phyloP scores from a whole-genome alignment of 495 filamentous ascomycete species.

The Penicillium atrosanguineum region DNA sequence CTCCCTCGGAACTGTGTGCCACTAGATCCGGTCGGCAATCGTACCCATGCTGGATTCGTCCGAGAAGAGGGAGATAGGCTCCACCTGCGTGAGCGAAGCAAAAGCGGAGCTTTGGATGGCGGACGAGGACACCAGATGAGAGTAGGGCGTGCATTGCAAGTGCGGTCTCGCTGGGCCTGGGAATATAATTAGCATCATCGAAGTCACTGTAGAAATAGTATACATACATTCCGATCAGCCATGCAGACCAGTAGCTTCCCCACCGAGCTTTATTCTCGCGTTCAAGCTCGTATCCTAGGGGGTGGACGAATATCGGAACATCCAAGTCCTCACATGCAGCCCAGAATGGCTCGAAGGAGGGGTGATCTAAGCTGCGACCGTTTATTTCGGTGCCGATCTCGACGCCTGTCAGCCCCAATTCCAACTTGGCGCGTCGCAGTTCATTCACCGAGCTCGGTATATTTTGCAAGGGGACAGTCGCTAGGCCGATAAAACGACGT shows the following conservation, averaged over 20 bases:
- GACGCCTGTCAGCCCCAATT: conserved; percentile 14
- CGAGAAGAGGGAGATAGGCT: conserved; percentile 17
- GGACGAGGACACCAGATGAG: conserved; percentile 16
- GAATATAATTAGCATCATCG: neutral
- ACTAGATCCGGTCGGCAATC: conserved; percentile 24
- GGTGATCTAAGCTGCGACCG: conserved; percentile 6
- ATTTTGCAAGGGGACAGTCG: conserved; percentile 22
- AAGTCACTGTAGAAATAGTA: neutral
- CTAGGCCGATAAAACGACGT: conserved; percentile 16
- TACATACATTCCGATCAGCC: conserved; percentile 20
- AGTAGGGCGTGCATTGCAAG: conserved; percentile 16
- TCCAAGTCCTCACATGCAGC: conserved; percentile 16
- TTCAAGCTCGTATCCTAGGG: conserved; percentile 17
- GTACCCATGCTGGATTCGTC: conserved; percentile 23
- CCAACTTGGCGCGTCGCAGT: conserved; percentile 12
- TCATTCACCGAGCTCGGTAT: conserved; percentile 10
- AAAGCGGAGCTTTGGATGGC: conserved; percentile 15
- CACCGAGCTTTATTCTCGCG: conserved; percentile 18
- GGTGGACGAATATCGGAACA: conserved; percentile 21
- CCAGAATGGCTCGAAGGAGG: conserved; percentile 17
- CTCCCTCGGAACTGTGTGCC: conserved; percentile 14
- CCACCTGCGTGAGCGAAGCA: conserved; percentile 23
- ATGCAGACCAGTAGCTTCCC: conserved; percentile 20
- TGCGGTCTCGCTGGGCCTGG: conserved; percentile 19
- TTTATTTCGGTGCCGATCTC: conserved; percentile 21